Percentiles rank a stretch among this genome's conserved stretches.
Conservation (phyloP, 1,284 basidiomycete genomes). For the Trametes versicolor region DNA sequence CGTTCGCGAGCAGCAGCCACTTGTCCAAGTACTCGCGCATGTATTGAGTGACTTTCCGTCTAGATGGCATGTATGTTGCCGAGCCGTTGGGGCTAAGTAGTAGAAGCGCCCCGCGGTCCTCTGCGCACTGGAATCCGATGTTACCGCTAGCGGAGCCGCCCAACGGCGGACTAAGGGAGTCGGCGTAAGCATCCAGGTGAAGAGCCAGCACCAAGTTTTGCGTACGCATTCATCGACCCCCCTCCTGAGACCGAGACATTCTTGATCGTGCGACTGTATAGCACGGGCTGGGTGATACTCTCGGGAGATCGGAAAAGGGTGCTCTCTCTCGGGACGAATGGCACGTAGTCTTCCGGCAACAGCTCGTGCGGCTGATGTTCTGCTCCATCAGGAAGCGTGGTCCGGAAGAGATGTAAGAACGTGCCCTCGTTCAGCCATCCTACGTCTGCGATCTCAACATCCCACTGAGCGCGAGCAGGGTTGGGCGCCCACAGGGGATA, state of each 20-base stretch:
- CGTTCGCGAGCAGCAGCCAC: constrained; percentile 35
- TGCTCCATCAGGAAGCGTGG: background rate
- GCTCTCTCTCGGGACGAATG: constrained; percentile 19
- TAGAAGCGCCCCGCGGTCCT: constrained; percentile 27
- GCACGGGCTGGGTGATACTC: constrained; percentile 10
- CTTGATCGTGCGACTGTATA: constrained; percentile 28
- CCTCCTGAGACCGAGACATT: constrained; percentile 6
- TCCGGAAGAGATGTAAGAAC: constrained; percentile 37
- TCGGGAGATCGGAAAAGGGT: constrained; percentile 19
- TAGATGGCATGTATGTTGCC: constrained; percentile 20
- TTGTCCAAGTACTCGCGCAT: constrained; percentile 28
- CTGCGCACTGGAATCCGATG: constrained; percentile 23
- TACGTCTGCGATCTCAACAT: constrained; percentile 39
- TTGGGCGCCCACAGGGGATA: constrained; percentile 40
- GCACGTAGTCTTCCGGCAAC: constrained; percentile 21
- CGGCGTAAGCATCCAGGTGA: too few relatives aligned
- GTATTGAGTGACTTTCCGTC: constrained; percentile 28
- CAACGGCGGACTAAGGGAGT: too few relatives aligned
- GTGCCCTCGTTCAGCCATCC: constrained; percentile 34
- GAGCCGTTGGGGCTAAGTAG: constrained; percentile 13
- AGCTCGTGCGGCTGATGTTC: constrained; percentile 9
- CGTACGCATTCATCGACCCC: constrained; percentile 15
- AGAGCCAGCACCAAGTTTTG: too few relatives aligned
- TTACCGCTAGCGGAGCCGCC: too few relatives aligned
- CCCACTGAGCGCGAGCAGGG: constrained; percentile 7